Conservation (phyloP, 164 flowering plant species). For the Tetracentron sinense region DNA sequence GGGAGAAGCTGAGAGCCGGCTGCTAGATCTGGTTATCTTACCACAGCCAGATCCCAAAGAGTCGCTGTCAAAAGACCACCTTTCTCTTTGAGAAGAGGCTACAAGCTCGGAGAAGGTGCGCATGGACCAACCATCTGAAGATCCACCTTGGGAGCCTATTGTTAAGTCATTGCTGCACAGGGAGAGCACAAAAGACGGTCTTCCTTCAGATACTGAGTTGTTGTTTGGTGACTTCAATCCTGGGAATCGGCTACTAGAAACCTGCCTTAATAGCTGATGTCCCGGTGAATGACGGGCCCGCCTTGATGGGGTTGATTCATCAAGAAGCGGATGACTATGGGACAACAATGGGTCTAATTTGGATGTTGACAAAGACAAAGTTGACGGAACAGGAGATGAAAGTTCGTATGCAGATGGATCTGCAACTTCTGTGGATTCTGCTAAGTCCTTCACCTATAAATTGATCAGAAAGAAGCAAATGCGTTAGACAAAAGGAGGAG, state of each 20-base stretch:
- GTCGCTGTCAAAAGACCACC: constrained; percentile 94
- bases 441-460: constrained; percentile 44
- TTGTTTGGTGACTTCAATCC: constrained; percentile 55
- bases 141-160: constrained; percentile 59
- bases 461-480: constrained; percentile 2
- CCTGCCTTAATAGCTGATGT: constrained; percentile 53
- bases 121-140: constrained; percentile 91
- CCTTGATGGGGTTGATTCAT: constrained; percentile 52
- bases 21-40: constrained; percentile 53
- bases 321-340: constrained; percentile 26
- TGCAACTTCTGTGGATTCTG: constrained; percentile 38
- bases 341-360: constrained; percentile 32
- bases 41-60: constrained; percentile 35
- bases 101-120: constrained; percentile 78
- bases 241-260: constrained; percentile 53
- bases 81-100: constrained; percentile 67
- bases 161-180: constrained; percentile 50
- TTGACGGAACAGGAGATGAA: constrained; percentile 49
- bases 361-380: constrained; percentile 38
- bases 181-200: constrained; percentile 48
- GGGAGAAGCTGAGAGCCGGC: constrained; percentile 45
- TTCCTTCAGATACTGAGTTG: constrained; percentile 61
- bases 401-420: constrained; percentile 37
- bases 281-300: constrained; percentile 59
- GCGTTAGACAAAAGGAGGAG: background rate